Evolutionary conservation across 2,329 filamentous ascomycete species (phyloP).

Genomic region (Aspergillus sp.): DNA sequence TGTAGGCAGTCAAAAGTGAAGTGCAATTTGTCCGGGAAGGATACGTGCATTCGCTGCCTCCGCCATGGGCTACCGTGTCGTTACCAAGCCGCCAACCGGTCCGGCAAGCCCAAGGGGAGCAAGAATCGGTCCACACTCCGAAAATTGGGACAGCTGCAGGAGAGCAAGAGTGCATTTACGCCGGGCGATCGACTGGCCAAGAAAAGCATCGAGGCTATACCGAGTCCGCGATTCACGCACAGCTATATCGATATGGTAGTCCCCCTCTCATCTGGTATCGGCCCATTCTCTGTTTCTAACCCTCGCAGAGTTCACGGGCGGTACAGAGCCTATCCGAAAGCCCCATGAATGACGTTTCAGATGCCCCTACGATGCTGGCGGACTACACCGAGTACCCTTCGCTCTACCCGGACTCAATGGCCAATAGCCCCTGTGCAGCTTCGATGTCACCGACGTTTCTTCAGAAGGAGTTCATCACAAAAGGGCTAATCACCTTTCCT

Average conservation of each 20-base stretch:
- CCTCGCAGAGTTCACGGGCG: neutral
- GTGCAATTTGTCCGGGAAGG: conserved; percentile 38
- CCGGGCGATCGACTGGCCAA: conserved; percentile 1
- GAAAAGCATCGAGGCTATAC: conserved; percentile 2
- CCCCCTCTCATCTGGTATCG: neutral
- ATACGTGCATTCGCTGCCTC: conserved; percentile 38
- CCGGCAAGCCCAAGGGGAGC: conserved; percentile 42
- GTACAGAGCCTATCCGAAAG: conserved; percentile 26
- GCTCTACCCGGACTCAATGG: conserved; percentile 10
- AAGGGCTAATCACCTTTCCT: conserved; percentile 26
- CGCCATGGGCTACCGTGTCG: conserved; percentile 39
- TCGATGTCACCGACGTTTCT: conserved; percentile 34
- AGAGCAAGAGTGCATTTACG: conserved; percentile 25
- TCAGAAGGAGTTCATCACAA: conserved; percentile 28
- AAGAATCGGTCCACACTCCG: conserved; percentile 39
- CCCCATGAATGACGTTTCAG: conserved; percentile 19
- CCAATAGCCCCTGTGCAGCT: conserved; percentile 22
- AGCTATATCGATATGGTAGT: conserved; percentile 7
- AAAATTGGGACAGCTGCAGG: conserved; percentile 37
- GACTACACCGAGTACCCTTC: conserved; percentile 13
- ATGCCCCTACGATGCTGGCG: conserved; percentile 10
- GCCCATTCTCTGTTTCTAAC: neutral
- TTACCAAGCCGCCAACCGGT: conserved; percentile 40
- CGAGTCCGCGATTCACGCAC: conserved; percentile 1
- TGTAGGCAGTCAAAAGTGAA: conserved; percentile 43